These are phyloP conservation scores for Acacia pycnantha DNA, from an alignment of 331 rosid genomes.

Conservation along the genomic window DNA sequence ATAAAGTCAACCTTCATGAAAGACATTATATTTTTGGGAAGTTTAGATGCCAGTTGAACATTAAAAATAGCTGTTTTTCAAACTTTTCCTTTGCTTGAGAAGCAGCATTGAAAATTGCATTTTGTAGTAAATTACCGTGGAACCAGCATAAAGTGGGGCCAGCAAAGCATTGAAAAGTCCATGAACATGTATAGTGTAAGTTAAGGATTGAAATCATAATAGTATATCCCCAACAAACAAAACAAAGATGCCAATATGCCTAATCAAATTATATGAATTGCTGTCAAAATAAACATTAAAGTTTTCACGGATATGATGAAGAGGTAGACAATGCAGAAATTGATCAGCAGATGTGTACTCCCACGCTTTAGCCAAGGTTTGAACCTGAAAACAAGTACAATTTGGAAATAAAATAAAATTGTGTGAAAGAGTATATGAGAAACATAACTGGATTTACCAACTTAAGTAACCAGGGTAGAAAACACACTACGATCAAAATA, in stretches of 20 bases:
- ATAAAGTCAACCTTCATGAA: constrained; percentile 83
- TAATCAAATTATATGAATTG: constrained; percentile 2
- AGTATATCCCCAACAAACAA: constrained; percentile 11
- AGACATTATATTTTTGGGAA: constrained; percentile 33
- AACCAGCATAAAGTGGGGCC: constrained; percentile 86
- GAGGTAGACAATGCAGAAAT: constrained; percentile 83
- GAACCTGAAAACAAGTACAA: constrained; percentile 67
- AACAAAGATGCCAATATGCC: constrained; percentile 12
- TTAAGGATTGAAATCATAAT: constrained; percentile 49
- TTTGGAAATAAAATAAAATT: neutral
- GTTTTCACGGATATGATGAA: constrained; percentile 83
- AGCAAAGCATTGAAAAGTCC: constrained; percentile 91
- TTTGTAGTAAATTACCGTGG: constrained; percentile 55
- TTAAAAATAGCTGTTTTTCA: neutral
- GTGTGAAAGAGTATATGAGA: constrained; percentile 12
- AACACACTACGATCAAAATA: constrained; percentile 14
- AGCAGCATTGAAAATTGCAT: constrained; percentile 10
- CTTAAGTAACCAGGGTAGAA: neutral
- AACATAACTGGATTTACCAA: neutral
- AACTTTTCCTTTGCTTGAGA: constrained; percentile 11
- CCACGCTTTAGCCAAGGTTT: constrained; percentile 85
- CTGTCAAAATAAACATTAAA: constrained; percentile 20
- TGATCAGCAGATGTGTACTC: constrained; percentile 75
- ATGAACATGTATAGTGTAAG: constrained; percentile 70
- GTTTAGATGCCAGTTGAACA: constrained; percentile 14